Base-by-base conservation (phyloP, 371 early-diverging fungal species). In the Mortierella sp. region DNA sequence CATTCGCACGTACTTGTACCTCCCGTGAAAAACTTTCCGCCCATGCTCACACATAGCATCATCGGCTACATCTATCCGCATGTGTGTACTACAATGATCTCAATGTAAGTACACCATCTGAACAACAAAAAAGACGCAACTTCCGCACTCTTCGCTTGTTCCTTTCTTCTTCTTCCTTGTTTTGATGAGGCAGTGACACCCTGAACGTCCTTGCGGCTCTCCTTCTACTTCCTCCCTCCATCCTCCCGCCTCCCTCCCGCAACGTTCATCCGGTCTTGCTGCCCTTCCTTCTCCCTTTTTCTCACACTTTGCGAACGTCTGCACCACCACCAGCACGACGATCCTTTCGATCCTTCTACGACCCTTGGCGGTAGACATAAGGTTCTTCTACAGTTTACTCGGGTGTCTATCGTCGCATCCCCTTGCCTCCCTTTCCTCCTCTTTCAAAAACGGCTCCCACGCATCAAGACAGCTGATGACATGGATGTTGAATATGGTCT, bases 401-500 rank as follows among this genome's bases (percentile, higher is more conserved):
- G 34, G 10, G 34, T 34, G 34, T 34, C 34, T 34, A 34, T 34
- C 34, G 34, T 10, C 34, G 10, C 34, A 34, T 10, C 10, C 34
- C 34, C 34, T 34, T 34, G 34, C 34, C 34, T 10, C 9, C 44
- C 44, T 16, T n/a, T 9, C 12, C 19, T 47, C 24, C 22, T 19
- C 17, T 8, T 40, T 10, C 50, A 40, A 63, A 22, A 48, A 56
- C 41, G 45, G 37, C 52, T 29, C 14, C 27, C 48, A 40, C 10
- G 28, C 41, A 37, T 19, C 13, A 8, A 37, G 24, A 55, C 43
- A 31, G 49, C 39, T n/a, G 45, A n/a, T 61, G 40, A 25, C 57
- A 76, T 76, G 76, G 69, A 76, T 64, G 76, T 76, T 17, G 60
- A 51, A n/a, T 41, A 52, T 24, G 69, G 76, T 57, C 47, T 68